Evolutionary conservation across 345 rosid genomes (phyloP).

Genomic region (Viola odorata): DNA sequence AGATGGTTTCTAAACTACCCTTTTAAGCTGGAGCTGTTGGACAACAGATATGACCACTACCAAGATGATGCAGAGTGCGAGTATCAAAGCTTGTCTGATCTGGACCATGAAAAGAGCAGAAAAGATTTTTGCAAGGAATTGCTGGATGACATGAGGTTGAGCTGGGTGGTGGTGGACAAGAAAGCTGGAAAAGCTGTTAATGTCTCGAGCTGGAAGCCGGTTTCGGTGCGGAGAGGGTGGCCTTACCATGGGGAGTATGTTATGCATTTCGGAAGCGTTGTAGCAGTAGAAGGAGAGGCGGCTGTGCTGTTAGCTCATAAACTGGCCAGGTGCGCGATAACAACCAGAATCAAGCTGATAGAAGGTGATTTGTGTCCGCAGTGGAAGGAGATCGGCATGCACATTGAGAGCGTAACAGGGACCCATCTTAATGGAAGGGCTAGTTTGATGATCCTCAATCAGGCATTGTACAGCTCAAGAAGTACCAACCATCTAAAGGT

Average conservation of each 20-base stretch:
- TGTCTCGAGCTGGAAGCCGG: slow-evolving; percentile 31
- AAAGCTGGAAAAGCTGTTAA: slow-evolving; percentile 32
- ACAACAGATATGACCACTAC: neutral
- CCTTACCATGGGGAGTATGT: slow-evolving; percentile 11
- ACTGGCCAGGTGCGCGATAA: slow-evolving; percentile 20
- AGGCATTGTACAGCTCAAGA: slow-evolving; percentile 21
- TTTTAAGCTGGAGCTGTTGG: slow-evolving; percentile 14
- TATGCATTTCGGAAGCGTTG: slow-evolving; percentile 27
- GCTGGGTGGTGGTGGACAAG: slow-evolving; percentile 37
- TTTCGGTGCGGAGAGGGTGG: slow-evolving; percentile 23
- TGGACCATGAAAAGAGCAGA: neutral
- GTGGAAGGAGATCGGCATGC: slow-evolving; percentile 22
- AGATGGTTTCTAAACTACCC: slow-evolving; percentile 22
- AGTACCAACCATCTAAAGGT: slow-evolving; percentile 12
- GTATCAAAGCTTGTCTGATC: neutral
- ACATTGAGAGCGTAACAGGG: slow-evolving; percentile 27
- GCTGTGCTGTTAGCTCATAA: slow-evolving; percentile 10
- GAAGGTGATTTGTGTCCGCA: neutral
- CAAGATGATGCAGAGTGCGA: neutral
- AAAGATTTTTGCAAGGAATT: slow-evolving; percentile 11
- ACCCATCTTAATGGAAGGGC: slow-evolving; percentile 9
- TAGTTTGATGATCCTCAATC: slow-evolving; percentile 25
- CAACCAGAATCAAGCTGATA: slow-evolving; percentile 16
- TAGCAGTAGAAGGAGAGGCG: slow-evolving; percentile 16
- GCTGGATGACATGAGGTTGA: slow-evolving; percentile 16